phyloP scores from a whole-genome alignment of 306 rosid species.

The Gillenia trifoliata region DNA sequence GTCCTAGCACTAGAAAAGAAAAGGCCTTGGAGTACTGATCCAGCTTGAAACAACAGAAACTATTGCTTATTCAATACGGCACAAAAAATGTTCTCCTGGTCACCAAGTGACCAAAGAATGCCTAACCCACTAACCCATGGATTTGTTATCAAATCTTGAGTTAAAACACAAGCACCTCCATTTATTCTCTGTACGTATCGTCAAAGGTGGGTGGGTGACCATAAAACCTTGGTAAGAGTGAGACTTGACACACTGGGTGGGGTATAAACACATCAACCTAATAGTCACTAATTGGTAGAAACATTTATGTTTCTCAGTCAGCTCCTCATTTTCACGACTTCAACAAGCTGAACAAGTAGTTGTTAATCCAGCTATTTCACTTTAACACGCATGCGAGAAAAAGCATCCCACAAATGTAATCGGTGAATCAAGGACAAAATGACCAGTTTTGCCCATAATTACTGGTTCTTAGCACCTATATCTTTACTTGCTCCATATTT shows the following conservation, averaged over 20 bases:
- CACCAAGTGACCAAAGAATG: no score
- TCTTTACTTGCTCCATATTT: background rate
- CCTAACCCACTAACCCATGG: no score
- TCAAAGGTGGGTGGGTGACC: no score
- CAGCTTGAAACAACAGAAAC: background rate
- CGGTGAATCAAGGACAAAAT: background rate
- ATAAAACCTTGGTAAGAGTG: no score
- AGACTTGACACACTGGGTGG: background rate
- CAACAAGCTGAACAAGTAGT: background rate
- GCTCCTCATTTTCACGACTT: background rate
- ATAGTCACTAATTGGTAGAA: background rate
- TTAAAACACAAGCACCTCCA: no score
- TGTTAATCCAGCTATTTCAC: background rate
- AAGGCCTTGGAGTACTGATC: background rate
- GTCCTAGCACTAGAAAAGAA: background rate
- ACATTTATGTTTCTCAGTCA: background rate
- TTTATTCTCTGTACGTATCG: no score
- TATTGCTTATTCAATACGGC: background rate
- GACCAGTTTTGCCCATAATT: background rate
- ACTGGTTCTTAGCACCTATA: conserved; percentile 11
- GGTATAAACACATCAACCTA: background rate
- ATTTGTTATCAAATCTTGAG: no score
- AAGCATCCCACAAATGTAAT: background rate
- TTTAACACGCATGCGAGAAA: background rate
- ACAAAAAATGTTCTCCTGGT: no score